Evolutionary conservation across 2,329 filamentous ascomycete species (phyloP).

Genomic region (Thielaviopsis musarum): DNA sequence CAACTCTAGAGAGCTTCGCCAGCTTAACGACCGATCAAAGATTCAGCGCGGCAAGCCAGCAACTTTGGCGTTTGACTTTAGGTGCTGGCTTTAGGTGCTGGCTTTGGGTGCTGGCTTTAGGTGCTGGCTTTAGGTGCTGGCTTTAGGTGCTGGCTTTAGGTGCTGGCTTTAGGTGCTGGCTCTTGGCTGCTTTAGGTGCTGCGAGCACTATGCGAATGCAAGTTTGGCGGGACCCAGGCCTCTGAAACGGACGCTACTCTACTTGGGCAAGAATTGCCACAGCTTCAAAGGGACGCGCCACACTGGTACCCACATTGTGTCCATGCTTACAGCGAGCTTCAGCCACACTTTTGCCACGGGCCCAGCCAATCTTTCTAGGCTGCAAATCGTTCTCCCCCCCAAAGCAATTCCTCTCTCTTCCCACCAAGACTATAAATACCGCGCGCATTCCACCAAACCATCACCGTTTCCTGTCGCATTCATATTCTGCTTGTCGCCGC

Average conservation of each 20-base stretch:
- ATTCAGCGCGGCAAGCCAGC: not conserved
- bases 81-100: no score
- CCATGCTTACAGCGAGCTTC: not conserved
- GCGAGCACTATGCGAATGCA: not conserved
- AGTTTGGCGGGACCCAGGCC: no score
- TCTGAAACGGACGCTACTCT: no score
- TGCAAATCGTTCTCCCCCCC: not conserved
- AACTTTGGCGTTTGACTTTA: no score
- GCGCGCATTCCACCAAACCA: not conserved
- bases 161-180: no score
- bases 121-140: not conserved
- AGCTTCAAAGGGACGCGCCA: not conserved
- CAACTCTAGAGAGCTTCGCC: not conserved
- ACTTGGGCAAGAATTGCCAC: no score
- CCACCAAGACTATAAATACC: conserved; percentile 16
- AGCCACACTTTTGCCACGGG: not conserved
- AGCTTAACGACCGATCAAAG: not conserved
- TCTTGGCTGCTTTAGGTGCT: not conserved
- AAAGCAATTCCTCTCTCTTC: not conserved
- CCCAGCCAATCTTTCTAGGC: not conserved
- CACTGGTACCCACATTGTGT: not conserved
- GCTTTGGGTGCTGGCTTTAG: not conserved
- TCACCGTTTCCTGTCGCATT: not conserved
- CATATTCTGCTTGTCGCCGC: not conserved
- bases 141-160: not conserved